Evolutionary conservation across 2,329 filamentous ascomycete species (phyloP), one percentile per base, ranked within the genome.

Genomic region (Tothia fuscella): DNA sequence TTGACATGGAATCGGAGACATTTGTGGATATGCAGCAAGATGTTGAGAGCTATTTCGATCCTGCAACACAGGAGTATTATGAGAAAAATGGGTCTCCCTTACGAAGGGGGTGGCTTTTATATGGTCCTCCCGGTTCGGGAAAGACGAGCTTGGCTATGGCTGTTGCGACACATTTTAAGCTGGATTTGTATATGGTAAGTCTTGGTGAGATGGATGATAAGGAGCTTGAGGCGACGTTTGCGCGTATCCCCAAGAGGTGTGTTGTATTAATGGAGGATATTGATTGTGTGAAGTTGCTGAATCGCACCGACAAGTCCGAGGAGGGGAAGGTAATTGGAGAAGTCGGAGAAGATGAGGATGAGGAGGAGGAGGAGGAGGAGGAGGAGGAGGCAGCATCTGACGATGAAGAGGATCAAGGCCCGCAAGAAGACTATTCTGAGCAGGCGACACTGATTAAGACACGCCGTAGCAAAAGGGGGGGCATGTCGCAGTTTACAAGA

Each of bases 1-100:
- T n/a, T n/a, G n/a, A n/a, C n/a, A n/a, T n/a, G n/a, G n/a, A n/a
- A n/a, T n/a, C n/a, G n/a, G n/a, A n/a, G n/a, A n/a, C n/a, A n/a
- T n/a, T n/a, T n/a, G n/a, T n/a, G n/a, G n/a, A n/a, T n/a, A n/a
- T n/a, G n/a, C n/a, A n/a, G n/a, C n/a, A 32, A 14, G 42, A 45
- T 26, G 16, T 45, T 16, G 16, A 6, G 10, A 25, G 17, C 6
- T 45, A 22, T 17, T 66, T 91, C 0, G 75, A 85, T 41, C 81
- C 82, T 0, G 64, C 68, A 1, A 83, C 78, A 0, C 73, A 76
- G 1, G 68, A 78, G 14, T 93, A 85, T 84, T 93, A 94, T 55
- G 70, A 79, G 0, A 81, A 84, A 49, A 73, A 85, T 5, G 86
- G 86, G 1, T 89, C 93, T 24, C 86, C 87, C 0, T 93, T 93